Percentiles rank a stretch among this genome's conserved stretches.
Conservation (phyloP, 768 basidiomycete species). For the Mycena olivaceomarginata region DNA sequence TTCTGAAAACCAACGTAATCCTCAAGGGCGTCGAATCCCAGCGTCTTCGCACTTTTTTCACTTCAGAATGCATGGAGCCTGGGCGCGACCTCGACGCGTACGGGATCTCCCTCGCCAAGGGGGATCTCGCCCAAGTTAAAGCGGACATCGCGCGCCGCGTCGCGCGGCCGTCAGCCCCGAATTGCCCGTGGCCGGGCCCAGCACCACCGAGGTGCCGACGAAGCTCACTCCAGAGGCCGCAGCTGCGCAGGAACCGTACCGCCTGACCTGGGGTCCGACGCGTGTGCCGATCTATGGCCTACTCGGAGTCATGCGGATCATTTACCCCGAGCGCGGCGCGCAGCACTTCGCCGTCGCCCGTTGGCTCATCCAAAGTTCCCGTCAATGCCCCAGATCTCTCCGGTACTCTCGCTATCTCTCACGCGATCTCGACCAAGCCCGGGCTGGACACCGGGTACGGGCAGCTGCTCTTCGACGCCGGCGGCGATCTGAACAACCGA, state of each 20-base stretch:
- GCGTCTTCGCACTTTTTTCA: slow-evolving; percentile 59
- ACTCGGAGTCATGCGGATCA: slow-evolving; percentile 54
- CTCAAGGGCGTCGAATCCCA: slow-evolving; percentile 61
- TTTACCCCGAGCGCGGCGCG: slow-evolving; percentile 46
- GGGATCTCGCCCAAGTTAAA: slow-evolving; percentile 50
- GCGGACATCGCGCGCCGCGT: slow-evolving; percentile 44
- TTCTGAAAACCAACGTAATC: slow-evolving; percentile 53
- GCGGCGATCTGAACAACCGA: slow-evolving; percentile 62
- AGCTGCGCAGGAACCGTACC: slow-evolving; percentile 55
- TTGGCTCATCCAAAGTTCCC: slow-evolving; percentile 60
- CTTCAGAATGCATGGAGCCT: slow-evolving; percentile 58
- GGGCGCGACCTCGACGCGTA: slow-evolving; percentile 58
- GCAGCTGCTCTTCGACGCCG: slow-evolving; percentile 63
- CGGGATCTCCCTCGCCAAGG: slow-evolving; percentile 51
- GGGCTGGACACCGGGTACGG: slow-evolving; percentile 63
- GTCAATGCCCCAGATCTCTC: slow-evolving; percentile 62
- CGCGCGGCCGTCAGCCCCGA: neutral
- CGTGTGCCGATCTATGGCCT: slow-evolving; percentile 62
- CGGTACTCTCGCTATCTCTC: slow-evolving; percentile 62
- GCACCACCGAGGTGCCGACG: neutral
- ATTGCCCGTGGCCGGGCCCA: neutral
- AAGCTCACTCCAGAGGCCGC: slow-evolving; percentile 34
- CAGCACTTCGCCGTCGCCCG: slow-evolving; percentile 55
- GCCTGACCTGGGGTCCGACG: slow-evolving; percentile 63
- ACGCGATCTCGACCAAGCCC: slow-evolving; percentile 64